Evolutionary conservation across 1,284 basidiomycete species (phyloP).

Genomic region (Leccinum angustisporum): DNA sequence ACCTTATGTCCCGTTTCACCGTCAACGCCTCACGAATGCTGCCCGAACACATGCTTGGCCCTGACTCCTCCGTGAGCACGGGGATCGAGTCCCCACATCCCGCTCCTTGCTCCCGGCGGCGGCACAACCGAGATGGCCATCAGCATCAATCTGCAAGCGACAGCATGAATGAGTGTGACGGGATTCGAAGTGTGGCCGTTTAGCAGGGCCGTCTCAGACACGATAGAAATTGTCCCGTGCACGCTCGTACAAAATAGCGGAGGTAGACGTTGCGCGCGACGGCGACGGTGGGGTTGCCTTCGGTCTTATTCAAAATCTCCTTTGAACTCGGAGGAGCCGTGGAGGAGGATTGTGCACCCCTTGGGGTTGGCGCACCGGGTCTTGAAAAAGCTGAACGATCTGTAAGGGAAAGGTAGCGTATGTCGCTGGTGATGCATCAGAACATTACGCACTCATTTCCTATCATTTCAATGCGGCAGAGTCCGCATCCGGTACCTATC

Average conservation of each 20-base stretch:
- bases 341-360: slow-evolving; percentile 98
- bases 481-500: no score
- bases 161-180: no score
- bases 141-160: no score
- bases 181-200: no score
- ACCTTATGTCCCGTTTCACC: background rate
- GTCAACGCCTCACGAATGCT: background rate
- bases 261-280: slow-evolving; percentile 97
- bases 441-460: no score
- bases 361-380: slow-evolving; percentile 90
- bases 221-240: no score
- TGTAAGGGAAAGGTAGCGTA: slow-evolving; percentile 88
- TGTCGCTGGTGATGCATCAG: slow-evolving; percentile 3
- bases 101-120: no score
- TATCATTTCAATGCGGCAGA: no score
- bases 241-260: slow-evolving; percentile 12
- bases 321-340: slow-evolving; percentile 82
- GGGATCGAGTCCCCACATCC: no score
- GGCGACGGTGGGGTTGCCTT: slow-evolving; percentile 95
- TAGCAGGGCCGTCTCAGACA: no score
- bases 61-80: no score
- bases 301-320: slow-evolving; percentile 97
- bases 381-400: background rate
- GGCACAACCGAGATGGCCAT: no score
- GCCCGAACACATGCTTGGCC: background rate